These are phyloP conservation scores for Pseudocercospora macadamiae DNA, from an alignment of 2,329 filamentous ascomycete genomes.

Conservation along the genomic window DNA sequence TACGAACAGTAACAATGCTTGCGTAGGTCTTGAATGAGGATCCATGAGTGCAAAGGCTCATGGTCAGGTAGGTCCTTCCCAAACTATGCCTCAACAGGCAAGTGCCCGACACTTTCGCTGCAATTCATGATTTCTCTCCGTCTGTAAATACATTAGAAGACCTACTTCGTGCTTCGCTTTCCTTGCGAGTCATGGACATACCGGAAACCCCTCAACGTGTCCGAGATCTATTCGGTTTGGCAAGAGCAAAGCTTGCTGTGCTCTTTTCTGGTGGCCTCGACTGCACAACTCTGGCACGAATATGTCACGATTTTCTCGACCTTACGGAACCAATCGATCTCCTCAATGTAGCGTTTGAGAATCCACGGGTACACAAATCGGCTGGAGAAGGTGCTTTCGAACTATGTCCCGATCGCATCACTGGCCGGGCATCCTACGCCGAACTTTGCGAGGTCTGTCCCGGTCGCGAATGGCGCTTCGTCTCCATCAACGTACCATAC, in stretches of 20 bases:
- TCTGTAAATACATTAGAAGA: slow-evolving; percentile 30
- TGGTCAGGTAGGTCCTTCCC: slow-evolving; percentile 40
- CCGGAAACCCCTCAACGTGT: slow-evolving; percentile 47
- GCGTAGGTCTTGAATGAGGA: slow-evolving; percentile 28
- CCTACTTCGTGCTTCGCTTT: slow-evolving; percentile 33
- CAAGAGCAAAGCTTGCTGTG: slow-evolving; percentile 66
- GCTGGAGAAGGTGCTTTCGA: slow-evolving; percentile 62
- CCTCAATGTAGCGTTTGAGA: slow-evolving; percentile 96
- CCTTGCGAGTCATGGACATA: slow-evolving; percentile 59
- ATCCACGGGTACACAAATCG: slow-evolving; percentile 66
- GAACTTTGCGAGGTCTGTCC: slow-evolving; percentile 74
- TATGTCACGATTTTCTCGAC: slow-evolving; percentile 77
- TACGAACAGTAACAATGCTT: slow-evolving; percentile 12
- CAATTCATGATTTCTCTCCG: slow-evolving; percentile 25
- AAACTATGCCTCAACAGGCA: slow-evolving; percentile 34
- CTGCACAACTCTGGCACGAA: slow-evolving; percentile 81
- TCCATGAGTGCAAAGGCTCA: slow-evolving; percentile 31
- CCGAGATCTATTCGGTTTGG: neutral
- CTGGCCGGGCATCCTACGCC: slow-evolving; percentile 76
- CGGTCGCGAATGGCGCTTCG: slow-evolving; percentile 75
- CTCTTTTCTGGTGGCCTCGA: slow-evolving; percentile 95
- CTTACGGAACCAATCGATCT: slow-evolving; percentile 74
- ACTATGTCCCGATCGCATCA: slow-evolving; percentile 85
- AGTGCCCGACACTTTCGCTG: slow-evolving; percentile 6
- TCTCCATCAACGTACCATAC: slow-evolving; percentile 84